phyloP scores from a whole-genome alignment of 2,329 filamentous ascomycete genomes.

The Fusarium caatingaense region DNA sequence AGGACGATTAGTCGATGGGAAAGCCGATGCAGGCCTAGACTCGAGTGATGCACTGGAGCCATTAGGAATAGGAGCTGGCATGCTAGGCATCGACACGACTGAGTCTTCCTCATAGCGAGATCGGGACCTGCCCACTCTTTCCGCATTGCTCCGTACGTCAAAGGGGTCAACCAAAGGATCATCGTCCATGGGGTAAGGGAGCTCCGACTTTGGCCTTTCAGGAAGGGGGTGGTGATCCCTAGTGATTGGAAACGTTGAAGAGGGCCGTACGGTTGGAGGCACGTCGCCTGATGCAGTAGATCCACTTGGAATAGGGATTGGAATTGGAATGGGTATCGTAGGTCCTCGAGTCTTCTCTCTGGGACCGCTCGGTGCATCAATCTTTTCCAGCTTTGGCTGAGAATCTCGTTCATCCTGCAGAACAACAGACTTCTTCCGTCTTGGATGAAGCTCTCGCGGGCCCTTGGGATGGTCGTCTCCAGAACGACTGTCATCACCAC shows the following conservation, averaged over 20 bases:
- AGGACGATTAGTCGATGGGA: conserved; percentile 40
- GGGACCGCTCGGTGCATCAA: conserved; percentile 34
- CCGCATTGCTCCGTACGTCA: conserved; percentile 31
- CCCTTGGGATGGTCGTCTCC: conserved; percentile 54
- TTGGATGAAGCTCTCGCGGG: conserved; percentile 44
- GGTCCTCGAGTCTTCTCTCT: conserved; percentile 52
- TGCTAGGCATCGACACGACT: conserved; percentile 42
- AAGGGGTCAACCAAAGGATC: conserved; percentile 42
- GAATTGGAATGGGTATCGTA: conserved; percentile 51
- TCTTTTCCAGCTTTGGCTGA: conserved; percentile 42
- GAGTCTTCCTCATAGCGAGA: conserved; percentile 38
- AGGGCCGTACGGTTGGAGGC: conserved; percentile 39
- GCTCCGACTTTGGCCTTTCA: conserved; percentile 42
- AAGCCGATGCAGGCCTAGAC: conserved; percentile 36
- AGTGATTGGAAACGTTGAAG: conserved; percentile 49
- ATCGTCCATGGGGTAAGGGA: conserved; percentile 56
- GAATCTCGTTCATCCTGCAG: conserved; percentile 51
- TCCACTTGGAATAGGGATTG: conserved; percentile 33
- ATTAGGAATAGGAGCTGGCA: conserved; percentile 41
- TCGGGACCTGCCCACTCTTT: conserved; percentile 35
- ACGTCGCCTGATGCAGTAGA: conserved; percentile 34
- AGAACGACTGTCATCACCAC: conserved; percentile 49
- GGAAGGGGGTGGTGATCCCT: conserved; percentile 36
- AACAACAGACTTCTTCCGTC: conserved; percentile 51
- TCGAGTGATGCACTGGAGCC: conserved; percentile 43